Evolutionary conservation across 176 grass and related monocot species (phyloP).

Genomic region (Bonia amplexicaulis): DNA sequence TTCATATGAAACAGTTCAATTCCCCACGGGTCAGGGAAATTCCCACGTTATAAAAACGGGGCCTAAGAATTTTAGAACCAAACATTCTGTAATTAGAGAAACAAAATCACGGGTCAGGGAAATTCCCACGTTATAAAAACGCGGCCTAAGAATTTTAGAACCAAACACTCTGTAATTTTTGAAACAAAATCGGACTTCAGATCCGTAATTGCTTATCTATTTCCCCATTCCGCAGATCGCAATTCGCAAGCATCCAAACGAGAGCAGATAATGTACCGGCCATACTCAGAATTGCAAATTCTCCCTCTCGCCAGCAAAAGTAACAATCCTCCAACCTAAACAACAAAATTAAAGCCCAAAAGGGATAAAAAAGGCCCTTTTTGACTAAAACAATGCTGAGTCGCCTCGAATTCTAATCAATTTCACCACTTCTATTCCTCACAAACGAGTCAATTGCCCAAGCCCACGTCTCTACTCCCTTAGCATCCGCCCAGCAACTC

Average conservation of each 20-base stretch:
- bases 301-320: neutral
- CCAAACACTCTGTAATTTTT: neutral
- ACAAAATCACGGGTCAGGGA: neutral
- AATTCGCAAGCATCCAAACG: neutral
- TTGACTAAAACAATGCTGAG: neutral
- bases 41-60: neutral
- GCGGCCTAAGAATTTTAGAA: neutral
- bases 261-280: neutral
- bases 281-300: neutral
- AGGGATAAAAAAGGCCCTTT: neutral
- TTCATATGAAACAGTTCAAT: neutral
- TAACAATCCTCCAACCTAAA: neutral
- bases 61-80: neutral
- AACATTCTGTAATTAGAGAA: neutral
- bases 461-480: constrained; percentile 11
- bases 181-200: neutral
- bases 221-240: neutral
- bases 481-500: neutral
- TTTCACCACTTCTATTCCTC: neutral
- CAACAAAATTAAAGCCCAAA: neutral
- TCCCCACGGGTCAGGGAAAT: neutral
- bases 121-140: neutral
- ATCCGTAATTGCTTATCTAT: neutral
- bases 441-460: constrained; percentile 7
- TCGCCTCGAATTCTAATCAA: constrained; percentile 11